phyloP scores from a whole-genome alignment of 257 asterid species.

The Solanum boliviense region DNA sequence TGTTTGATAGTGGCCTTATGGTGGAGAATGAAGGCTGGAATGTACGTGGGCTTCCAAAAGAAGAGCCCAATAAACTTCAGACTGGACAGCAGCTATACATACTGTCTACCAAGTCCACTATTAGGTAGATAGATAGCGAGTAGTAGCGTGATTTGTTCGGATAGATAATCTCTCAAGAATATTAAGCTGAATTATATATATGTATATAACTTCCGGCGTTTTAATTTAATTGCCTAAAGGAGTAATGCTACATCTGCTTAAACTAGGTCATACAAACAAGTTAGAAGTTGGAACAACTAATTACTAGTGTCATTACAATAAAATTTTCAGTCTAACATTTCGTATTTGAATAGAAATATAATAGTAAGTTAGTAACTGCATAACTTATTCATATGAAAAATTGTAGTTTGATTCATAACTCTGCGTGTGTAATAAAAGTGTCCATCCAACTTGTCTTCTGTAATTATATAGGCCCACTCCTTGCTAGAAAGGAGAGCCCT shows the following conservation, averaged over 20 bases:
- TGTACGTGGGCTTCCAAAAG: neutral
- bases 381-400: neutral
- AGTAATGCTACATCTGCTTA: neutral
- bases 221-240: neutral
- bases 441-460: too few species aligned
- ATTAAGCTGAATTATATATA: neutral
- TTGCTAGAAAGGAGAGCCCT: too few species aligned
- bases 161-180: neutral
- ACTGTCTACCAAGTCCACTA: neutral
- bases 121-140: neutral
- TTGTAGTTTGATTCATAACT: neutral
- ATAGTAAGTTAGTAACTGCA: neutral
- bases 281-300: neutral
- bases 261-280: too few species aligned
- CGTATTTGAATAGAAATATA: neutral
- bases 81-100: neutral
- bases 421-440: too few species aligned
- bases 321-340: neutral
- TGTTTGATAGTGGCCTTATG: neutral
- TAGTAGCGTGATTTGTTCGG: neutral
- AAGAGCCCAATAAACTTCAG: neutral
- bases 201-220: neutral
- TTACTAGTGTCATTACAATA: neutral
- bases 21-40: neutral
- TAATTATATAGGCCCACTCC: too few species aligned